A percentile compares a stretch with the other conserved stretches of the same genome.
These are phyloP conservation scores for Spergularia marina DNA, from an alignment of 148 eudicot genomes.

Conservation along the genomic window DNA sequence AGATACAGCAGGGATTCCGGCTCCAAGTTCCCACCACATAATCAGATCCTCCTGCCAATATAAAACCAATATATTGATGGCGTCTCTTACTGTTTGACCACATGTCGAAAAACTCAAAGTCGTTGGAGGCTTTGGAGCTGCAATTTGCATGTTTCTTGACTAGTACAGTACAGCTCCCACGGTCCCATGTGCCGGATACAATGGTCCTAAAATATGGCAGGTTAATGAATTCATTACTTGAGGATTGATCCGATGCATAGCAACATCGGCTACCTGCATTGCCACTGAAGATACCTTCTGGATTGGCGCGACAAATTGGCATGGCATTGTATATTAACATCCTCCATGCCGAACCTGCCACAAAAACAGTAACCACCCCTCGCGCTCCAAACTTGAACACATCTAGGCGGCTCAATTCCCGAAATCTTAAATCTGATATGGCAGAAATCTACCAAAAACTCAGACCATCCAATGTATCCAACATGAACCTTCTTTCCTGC, in stretches of 20 bases:
- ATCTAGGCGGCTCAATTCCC: background rate
- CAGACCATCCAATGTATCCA: background rate
- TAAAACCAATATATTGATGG: background rate
- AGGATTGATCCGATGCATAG: background rate
- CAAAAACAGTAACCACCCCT: background rate
- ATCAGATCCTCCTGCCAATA: slow-evolving; percentile 9
- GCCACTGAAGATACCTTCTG: background rate
- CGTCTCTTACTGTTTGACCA: slow-evolving; percentile 7
- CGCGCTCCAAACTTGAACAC: background rate
- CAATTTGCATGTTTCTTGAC: background rate
- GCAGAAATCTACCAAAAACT: background rate
- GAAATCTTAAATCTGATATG: background rate
- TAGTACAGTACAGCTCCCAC: background rate
- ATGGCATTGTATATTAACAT: background rate
- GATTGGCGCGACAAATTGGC: no score
- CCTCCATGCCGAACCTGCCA: background rate
- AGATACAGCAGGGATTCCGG: slow-evolving; percentile 9
- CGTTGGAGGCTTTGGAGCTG: slow-evolving; percentile 3
- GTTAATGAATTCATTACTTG: background rate
- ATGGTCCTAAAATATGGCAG: background rate
- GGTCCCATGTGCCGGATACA: slow-evolving; percentile 3
- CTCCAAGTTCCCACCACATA: slow-evolving; percentile 3
- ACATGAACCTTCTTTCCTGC: background rate
- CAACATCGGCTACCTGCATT: background rate
- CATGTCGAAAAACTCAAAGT: background rate